Conservation (phyloP, 768 basidiomycete genomes). For the Termitomyces sp. region DNA sequence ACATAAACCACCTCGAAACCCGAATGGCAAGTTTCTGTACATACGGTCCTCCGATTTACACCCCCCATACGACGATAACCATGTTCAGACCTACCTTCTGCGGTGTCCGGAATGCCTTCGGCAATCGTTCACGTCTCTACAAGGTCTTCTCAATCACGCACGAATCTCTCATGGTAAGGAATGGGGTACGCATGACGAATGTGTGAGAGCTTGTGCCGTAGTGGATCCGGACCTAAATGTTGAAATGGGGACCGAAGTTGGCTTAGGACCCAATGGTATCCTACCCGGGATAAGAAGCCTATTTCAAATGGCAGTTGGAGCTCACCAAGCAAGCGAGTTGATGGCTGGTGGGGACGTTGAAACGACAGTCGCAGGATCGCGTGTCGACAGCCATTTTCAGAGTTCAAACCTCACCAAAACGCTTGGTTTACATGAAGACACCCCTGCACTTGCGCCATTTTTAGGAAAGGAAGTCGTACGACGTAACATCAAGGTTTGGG, state of each 20-base stretch:
- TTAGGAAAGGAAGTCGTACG: constrained; percentile 38
- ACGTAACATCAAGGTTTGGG: constrained; percentile 36
- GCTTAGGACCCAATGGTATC: constrained; percentile 33
- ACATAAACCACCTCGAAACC: constrained; percentile 14
- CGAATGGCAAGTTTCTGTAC: constrained; percentile 31
- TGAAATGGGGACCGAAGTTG: constrained; percentile 37
- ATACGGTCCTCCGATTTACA: constrained; percentile 26
- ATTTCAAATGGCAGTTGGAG: constrained; percentile 44
- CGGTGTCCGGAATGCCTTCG: constrained; percentile 41
- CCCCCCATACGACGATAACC: constrained; percentile 16
- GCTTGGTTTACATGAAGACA: constrained; percentile 45
- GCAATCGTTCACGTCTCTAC: constrained; percentile 41
- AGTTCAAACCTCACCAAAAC: constrained; percentile 30
- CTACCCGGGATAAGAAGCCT: constrained; percentile 43
- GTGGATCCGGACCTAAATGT: constrained; percentile 34
- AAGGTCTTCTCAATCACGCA: constrained; percentile 51
- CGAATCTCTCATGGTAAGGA: constrained; percentile 42
- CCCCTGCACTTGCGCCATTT: constrained; percentile 43
- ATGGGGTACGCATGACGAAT: constrained; percentile 54
- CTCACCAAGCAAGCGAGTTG: constrained; percentile 3
- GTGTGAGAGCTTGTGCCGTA: constrained; percentile 44
- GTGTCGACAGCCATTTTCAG: constrained; percentile 1
- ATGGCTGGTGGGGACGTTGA: neutral
- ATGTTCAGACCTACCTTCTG: constrained; percentile 29
- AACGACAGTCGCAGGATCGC: neutral